Conservation (phyloP, 2,329 filamentous ascomycete species). For the Elsinoe australis region DNA sequence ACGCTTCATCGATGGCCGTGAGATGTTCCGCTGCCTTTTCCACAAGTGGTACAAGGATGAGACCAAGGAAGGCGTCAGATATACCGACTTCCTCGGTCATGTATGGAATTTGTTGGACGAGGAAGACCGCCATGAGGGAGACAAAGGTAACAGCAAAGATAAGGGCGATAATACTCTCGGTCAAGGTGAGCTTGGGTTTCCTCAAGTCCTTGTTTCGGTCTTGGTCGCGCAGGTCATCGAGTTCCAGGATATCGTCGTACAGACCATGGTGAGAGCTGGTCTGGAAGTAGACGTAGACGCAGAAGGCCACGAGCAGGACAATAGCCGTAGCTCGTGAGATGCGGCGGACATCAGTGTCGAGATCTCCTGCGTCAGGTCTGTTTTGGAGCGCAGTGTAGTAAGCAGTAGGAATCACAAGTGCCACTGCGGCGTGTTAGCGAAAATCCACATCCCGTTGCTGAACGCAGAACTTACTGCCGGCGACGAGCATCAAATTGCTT, state of each 20-base stretch:
- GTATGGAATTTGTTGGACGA: conserved; percentile 66
- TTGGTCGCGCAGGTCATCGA: conserved; percentile 60
- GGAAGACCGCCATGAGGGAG: conserved; percentile 62
- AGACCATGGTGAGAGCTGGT: conserved; percentile 67
- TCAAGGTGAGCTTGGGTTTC: conserved; percentile 65
- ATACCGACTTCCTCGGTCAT: conserved; percentile 45
- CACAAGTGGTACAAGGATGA: conserved; percentile 73
- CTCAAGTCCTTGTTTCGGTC: conserved; percentile 53
- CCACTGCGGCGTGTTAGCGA: conserved; percentile 29
- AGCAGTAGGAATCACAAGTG: conserved; percentile 41
- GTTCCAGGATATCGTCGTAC: conserved; percentile 65
- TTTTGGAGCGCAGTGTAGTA: conserved; percentile 44
- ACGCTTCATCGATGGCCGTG: conserved; percentile 76
- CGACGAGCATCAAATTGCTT: conserved; percentile 66
- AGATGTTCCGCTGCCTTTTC: conserved; percentile 82
- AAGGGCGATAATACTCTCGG: conserved; percentile 62
- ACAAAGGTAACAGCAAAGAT: conserved; percentile 59
- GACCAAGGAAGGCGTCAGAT: conserved; percentile 54
- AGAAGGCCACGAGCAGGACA: conserved; percentile 63
- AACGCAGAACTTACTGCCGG: conserved; percentile 40
- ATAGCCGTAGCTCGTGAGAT: conserved; percentile 66
- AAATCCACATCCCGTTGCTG: background rate
- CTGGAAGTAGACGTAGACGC: conserved; percentile 60
- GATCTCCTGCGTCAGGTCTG: conserved; percentile 31
- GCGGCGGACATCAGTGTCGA: conserved; percentile 49